Base-by-base conservation (phyloP, 2,329 filamentous ascomycete species). In the Beauveria brongniartii region DNA sequence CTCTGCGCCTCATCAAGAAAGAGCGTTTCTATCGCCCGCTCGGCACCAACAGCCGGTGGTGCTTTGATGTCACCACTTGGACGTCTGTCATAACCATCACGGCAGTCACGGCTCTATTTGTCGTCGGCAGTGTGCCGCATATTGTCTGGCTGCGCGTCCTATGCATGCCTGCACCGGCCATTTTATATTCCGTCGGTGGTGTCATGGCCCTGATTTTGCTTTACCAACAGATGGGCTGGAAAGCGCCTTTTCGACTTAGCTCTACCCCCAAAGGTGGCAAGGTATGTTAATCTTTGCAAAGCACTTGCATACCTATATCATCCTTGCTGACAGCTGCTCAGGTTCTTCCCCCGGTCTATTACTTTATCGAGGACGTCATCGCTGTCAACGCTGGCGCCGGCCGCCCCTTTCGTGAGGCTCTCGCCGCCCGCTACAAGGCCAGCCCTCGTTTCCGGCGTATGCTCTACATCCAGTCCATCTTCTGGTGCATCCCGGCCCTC, bases 351-450 rank as follows among this genome's bases (percentile, higher is more conserved):
- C 80, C 83, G 2, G 78, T 82, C 1, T 86, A 87, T 65, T 86
- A 86, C 55, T 77, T 89, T 34, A 82, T 88, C 28, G 86, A 89
- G 71, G 86, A 89, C 66, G 79, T 88, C 26, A 80, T 87, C 16
- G 85, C 83, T 5, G 86, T 89, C 46, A 87, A 89, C 67, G 86
- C 84, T 22, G 80, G 78, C 3, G 85, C 83, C 10, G 74, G 74
- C n/a, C 70, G 73, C 41, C 74, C 74, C 0, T 78, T 72, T 50
- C 71, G 76, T 48, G 74, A 77, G 59, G 75, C 75, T 10, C 67
- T 76, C 28, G 71, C 75, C 24, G 76, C 75, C 9, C 69, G 76
- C 24, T 78, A 77, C 63, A 69, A 72, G 59, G 74, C 75, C 5
- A 76, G 73, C 62, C 73, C 74, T 9, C 70, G 74, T 5, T 78